Conservation (phyloP, 192 early-diverging fungal genomes). For the Backusella tuberculispora region DNA sequence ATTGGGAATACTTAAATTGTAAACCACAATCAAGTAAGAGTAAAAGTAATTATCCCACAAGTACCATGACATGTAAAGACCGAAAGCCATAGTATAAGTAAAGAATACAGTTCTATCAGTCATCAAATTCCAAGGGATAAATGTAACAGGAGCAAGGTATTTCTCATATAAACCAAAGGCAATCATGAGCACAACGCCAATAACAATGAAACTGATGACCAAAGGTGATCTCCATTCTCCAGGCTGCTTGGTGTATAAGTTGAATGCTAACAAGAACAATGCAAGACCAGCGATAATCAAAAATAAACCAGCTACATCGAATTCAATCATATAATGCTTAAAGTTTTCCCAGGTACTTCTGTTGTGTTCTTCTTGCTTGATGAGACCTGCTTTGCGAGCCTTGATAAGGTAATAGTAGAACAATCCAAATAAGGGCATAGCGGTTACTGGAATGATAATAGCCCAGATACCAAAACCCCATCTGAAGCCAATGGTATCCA, state of each 20-base stretch:
- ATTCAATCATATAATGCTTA: neutral
- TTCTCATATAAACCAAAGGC: constrained; percentile 10
- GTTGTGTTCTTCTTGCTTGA: constrained; percentile 18
- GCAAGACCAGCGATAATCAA: constrained; percentile 24
- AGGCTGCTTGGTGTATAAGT: neutral
- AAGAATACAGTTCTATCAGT: constrained; percentile 15
- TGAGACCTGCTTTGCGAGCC: constrained; percentile 22
- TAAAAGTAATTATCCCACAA: constrained; percentile 17
- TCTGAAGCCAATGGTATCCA: constrained; percentile 21
- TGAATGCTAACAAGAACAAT: constrained; percentile 24
- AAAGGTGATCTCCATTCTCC: constrained; percentile 19
- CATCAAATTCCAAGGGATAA: constrained; percentile 17
- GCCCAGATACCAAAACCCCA: constrained; percentile 33
- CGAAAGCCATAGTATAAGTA: constrained; percentile 14
- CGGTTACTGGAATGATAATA: constrained; percentile 14
- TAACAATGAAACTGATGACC: constrained; percentile 21
- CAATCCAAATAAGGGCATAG: constrained; percentile 14
- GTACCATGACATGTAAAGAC: constrained; percentile 14
- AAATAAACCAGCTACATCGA: constrained; percentile 18
- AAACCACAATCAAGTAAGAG: constrained; percentile 25
- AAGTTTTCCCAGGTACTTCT: neutral
- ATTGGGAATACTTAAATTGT: constrained; percentile 12
- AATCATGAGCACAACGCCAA: constrained; percentile 12
- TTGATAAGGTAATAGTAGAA: constrained; percentile 19
- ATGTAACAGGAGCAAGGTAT: neutral